These are phyloP conservation scores for Zancudomyces culisetae DNA, from an alignment of 371 early-diverging fungal genomes.

Conservation along the genomic window DNA sequence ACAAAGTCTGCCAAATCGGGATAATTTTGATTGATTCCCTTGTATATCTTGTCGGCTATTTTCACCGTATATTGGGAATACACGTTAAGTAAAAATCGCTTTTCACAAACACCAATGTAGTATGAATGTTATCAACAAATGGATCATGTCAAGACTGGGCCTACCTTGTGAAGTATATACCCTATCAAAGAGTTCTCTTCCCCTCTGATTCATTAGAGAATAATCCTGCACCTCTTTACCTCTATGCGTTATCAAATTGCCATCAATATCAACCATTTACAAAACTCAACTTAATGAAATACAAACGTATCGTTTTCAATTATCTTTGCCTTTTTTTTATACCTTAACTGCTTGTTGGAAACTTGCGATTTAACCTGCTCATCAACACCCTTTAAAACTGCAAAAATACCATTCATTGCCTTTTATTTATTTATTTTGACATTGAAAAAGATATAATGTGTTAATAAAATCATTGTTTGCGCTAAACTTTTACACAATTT, in stretches of 20 bases:
- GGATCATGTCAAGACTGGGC: too few relatives aligned
- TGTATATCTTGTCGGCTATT: constrained; percentile 11
- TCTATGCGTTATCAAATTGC: neutral
- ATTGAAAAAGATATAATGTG: too few relatives aligned
- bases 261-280: neutral
- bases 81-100: too few relatives aligned
- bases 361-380: neutral
- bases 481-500: too few relatives aligned
- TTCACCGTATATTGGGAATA: too few relatives aligned
- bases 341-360: neutral
- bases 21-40: constrained; percentile 10
- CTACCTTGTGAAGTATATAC: constrained; percentile 8
- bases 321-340: neutral
- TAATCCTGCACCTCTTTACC: constrained; percentile 8
- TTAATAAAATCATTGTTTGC: too few relatives aligned
- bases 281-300: neutral
- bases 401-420: neutral
- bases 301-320: neutral
- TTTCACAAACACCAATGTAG: too few relatives aligned
- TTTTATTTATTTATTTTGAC: too few relatives aligned
- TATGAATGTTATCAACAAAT: too few relatives aligned
- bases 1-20: constrained; percentile 20
- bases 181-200: constrained; percentile 8
- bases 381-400: neutral
- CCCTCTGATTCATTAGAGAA: constrained; percentile 7